Evolutionary conservation across 441 rosid species (phyloP).

Genomic region (Rhodomyrtus psidioides): DNA sequence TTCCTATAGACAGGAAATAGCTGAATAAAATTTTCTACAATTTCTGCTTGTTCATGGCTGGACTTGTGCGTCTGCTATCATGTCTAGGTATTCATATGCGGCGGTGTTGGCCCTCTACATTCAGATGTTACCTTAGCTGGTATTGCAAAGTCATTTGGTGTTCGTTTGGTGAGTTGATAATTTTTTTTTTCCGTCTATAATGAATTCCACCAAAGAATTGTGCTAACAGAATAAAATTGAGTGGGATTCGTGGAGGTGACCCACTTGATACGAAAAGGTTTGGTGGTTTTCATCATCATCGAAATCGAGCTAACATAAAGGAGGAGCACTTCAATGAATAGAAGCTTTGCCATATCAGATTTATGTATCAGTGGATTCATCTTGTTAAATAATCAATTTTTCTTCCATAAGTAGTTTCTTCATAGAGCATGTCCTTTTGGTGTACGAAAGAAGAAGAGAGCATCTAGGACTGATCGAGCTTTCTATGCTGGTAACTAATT

Average conservation of each 20-base stretch:
- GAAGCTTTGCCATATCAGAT: neutral
- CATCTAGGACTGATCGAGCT: neutral
- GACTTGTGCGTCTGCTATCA: neutral
- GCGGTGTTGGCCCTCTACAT: constrained; percentile 95
- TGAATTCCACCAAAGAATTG: neutral
- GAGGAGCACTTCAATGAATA: neutral
- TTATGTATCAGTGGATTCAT: neutral
- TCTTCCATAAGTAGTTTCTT: neutral
- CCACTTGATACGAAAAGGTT: neutral
- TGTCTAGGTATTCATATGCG: constrained; percentile 71
- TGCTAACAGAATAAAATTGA: neutral
- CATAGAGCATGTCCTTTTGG: neutral
- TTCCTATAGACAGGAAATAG: neutral
- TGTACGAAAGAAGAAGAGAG: neutral
- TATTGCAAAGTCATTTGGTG: constrained; percentile 97
- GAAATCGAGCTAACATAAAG: neutral
- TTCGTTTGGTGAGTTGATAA: constrained; percentile 57
- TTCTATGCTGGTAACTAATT: neutral
- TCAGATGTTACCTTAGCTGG: constrained; percentile 91
- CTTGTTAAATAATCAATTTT: neutral
- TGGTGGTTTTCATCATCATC: neutral
- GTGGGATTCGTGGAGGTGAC: neutral
- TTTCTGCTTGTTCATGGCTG: neutral
- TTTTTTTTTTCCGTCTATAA: neutral
- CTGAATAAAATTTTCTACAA: neutral